Base-by-base conservation (phyloP, 257 asterid genomes). In the Solanum tacnaense region DNA sequence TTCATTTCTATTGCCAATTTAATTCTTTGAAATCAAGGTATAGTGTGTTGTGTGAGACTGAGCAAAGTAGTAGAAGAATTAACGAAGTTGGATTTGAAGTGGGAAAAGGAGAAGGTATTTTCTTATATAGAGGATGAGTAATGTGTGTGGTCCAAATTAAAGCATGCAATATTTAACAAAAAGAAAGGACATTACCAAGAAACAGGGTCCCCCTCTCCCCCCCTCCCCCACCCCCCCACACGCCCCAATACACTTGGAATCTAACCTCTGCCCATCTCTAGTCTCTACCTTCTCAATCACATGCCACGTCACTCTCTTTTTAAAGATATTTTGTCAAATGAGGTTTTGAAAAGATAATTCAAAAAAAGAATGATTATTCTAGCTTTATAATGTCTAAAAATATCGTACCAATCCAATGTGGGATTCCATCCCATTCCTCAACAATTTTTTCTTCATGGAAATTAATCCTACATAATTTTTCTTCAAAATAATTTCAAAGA, bases 1-100 rank as follows among this genome's bases (percentile, higher is more conserved):
- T 88, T 83, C 90, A 36, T 87, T 90, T 89, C 89, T 92, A 88
- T 92, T 62, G 31, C 20, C 25, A 81, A 81, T 34, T 34, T 60
- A 21, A 60, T n/a, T 74, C 29, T 74, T 74, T 34, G 25, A 44
- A 81, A 16, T 27, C 27, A 29, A 82, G 44, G 85, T 38, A 41
- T 78, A n/a, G 10, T 36, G 32, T 41, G 34, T 38, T 44, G 83
- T 23, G 34, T 4, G 60, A 38, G 29, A 46, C 41, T 81, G 11
- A 46, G 11, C 4, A 29, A 49, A 29, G 41, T 81, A 8, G 67
- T 5, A 49, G 85, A 29, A 49, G 70, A 81, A 46, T 18, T 52
- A 20, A 52, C 46, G 44, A 13, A 81, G 31, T 49, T 82, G 7
- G 70, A 35, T 87, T 60, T 49, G 70, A 82, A 49, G 44, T 29